Percentiles rank a stretch among this genome's conserved stretches.
phyloP scores from a whole-genome alignment of 2,329 filamentous ascomycete species.

The Ceratocystiopsis sp. region DNA sequence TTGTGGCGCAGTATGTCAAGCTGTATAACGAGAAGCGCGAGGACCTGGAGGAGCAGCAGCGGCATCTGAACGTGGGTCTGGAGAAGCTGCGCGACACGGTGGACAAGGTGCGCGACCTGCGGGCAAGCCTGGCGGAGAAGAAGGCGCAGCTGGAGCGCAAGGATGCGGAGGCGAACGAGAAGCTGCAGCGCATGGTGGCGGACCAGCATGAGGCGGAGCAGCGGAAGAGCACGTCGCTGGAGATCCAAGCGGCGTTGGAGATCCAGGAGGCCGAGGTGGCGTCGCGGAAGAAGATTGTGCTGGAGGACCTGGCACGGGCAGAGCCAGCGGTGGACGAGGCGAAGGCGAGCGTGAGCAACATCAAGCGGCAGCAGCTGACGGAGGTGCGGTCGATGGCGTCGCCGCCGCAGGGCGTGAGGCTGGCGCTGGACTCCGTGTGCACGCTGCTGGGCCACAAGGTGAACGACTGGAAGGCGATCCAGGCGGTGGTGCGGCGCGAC shows the following conservation, averaged over 20 bases:
- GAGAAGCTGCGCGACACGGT: constrained; percentile 96
- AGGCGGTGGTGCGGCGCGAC: constrained; percentile 73
- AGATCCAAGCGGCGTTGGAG: constrained; percentile 75
- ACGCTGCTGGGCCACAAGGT: constrained; percentile 83
- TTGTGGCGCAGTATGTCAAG: constrained; percentile 93
- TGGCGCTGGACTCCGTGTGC: constrained; percentile 92
- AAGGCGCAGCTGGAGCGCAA: constrained; percentile 86
- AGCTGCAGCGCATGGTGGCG: constrained; percentile 89
- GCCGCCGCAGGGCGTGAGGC: constrained; percentile 75
- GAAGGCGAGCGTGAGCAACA: constrained; percentile 92
- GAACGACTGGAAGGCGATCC: constrained; percentile 83
- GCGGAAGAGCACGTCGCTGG: constrained; percentile 69
- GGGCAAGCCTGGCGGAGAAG: constrained; percentile 83
- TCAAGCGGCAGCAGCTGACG: constrained; percentile 91
- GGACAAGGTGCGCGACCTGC: constrained; percentile 86
- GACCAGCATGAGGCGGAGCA: constrained; percentile 92
- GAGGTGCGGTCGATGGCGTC: constrained; percentile 96
- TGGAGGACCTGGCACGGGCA: constrained; percentile 73
- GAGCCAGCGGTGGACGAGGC: constrained; percentile 89
- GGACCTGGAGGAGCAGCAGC: constrained; percentile 94
- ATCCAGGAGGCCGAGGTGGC: constrained; percentile 83
- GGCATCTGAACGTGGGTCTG: constrained; percentile 92
- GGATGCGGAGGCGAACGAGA: constrained; percentile 90
- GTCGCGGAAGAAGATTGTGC: constrained; percentile 63
- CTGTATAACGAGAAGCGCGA: constrained; percentile 97